Evolutionary conservation across 495 filamentous ascomycete species (phyloP).

Genomic region (Tetracladium marchalianum): DNA sequence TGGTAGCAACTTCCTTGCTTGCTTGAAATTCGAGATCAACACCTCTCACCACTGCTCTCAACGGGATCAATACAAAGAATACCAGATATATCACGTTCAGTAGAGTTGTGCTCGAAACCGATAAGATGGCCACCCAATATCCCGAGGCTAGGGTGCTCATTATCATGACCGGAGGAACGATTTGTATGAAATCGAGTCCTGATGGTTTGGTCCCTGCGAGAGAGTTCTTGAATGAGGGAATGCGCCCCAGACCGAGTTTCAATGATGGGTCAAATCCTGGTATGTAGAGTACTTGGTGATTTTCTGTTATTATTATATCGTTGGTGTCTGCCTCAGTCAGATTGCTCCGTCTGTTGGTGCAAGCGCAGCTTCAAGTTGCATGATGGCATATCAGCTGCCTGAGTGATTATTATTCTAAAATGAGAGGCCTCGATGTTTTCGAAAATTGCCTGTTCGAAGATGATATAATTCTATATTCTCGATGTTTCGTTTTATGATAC

Average conservation of each 20-base stretch:
- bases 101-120: background rate
- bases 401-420: too few species aligned
- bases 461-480: background rate
- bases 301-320: background rate
- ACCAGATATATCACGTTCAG: too few species aligned
- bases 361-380: too few species aligned
- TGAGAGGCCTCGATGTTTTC: too few species aligned
- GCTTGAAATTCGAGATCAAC: too few species aligned
- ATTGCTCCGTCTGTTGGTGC: too few species aligned
- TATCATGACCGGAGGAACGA: constrained; percentile 92
- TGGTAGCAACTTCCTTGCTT: too few species aligned
- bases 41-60: too few species aligned
- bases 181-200: constrained; percentile 76
- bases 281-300: constrained; percentile 20
- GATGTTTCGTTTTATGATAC: background rate
- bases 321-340: background rate
- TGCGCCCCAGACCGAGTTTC: constrained; percentile 78
- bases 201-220: constrained; percentile 60
- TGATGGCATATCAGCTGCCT: too few species aligned
- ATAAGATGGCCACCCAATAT: constrained; percentile 12
- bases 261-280: constrained; percentile 67
- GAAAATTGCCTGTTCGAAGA: too few species aligned
- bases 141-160: constrained; percentile 77
- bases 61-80: too few species aligned
- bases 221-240: constrained; percentile 74